A percentile compares a stretch with the other conserved stretches of the same genome.
These are phyloP conservation scores for Aspergillus bridgeri DNA, from an alignment of 495 filamentous ascomycete species.

Conservation along the genomic window DNA sequence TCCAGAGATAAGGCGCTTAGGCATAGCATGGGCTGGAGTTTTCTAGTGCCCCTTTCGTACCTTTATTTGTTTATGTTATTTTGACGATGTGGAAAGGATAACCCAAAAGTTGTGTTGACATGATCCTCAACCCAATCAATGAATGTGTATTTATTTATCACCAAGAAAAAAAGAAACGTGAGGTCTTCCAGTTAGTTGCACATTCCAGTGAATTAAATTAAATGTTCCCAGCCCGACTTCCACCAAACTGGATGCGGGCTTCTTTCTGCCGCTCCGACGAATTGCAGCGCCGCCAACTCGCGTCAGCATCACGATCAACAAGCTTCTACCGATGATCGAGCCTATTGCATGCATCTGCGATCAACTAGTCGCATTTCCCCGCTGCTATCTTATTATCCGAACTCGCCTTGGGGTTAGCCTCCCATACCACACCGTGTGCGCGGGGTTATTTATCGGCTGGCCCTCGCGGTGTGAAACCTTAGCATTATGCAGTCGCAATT, in stretches of 20 bases:
- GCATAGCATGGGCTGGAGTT: conserved; percentile 34
- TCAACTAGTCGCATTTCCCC: background rate
- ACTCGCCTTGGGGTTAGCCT: background rate
- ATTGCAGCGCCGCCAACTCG: background rate
- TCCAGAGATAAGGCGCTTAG: conserved; percentile 22
- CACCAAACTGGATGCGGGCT: background rate
- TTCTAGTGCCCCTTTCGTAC: conserved; percentile 4
- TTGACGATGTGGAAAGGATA: background rate
- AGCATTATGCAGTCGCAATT: background rate
- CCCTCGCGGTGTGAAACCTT: background rate
- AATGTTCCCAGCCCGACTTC: background rate
- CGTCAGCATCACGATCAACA: background rate
- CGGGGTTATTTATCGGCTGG: background rate
- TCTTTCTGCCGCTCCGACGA: background rate
- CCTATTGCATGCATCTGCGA: background rate
- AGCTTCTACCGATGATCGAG: background rate
- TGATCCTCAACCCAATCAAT: background rate
- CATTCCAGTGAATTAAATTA: background rate
- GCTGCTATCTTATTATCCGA: background rate
- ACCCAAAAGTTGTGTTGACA: background rate
- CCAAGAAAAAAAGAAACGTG: background rate
- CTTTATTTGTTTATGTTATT: no score
- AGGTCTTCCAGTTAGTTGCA: background rate
- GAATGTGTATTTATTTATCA: background rate
- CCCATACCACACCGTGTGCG: background rate